phyloP scores from a whole-genome alignment of 176 grass and related monocot species.

The Luzula sylvatica region DNA sequence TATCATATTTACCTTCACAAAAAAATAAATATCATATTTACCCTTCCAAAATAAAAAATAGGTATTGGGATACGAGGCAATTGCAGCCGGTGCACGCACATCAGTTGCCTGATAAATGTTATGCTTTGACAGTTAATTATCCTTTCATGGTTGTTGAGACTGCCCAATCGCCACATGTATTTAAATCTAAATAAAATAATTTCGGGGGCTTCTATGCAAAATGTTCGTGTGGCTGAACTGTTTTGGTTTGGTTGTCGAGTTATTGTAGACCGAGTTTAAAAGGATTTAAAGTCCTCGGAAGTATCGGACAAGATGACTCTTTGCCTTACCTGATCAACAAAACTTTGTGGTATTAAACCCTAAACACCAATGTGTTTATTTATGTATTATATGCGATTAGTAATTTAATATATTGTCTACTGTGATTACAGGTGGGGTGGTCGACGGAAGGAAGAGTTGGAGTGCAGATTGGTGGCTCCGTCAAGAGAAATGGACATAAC shows the following conservation, averaged over 20 bases:
- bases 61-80: slow-evolving; percentile 95
- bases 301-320: slow-evolving; percentile 75
- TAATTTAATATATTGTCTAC: slow-evolving; percentile 3
- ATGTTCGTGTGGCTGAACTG: not conserved
- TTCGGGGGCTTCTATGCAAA: no score
- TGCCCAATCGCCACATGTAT: slow-evolving; percentile 77
- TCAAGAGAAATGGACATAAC: slow-evolving; percentile 98
- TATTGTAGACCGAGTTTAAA: slow-evolving; percentile 79
- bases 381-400: not conserved
- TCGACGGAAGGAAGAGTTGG: slow-evolving; percentile 97
- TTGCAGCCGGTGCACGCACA: slow-evolving; percentile 79
- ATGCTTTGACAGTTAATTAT: slow-evolving; percentile 75
- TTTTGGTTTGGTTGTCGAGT: no score
- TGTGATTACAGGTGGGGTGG: slow-evolving; percentile 58
- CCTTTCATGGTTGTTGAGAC: slow-evolving; percentile 96
- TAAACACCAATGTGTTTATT: not conserved
- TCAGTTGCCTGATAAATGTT: slow-evolving; percentile 74
- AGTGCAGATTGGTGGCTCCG: slow-evolving; percentile 93
- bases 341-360: slow-evolving; percentile 68
- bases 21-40: no score
- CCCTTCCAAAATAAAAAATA: slow-evolving; percentile 17
- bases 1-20: no score
- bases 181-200: no score
- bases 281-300: slow-evolving; percentile 80
- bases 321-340: slow-evolving; percentile 97